These are phyloP conservation scores for Tephrocybe sp. DNA, from an alignment of 768 basidiomycete genomes.

Conservation along the genomic window DNA sequence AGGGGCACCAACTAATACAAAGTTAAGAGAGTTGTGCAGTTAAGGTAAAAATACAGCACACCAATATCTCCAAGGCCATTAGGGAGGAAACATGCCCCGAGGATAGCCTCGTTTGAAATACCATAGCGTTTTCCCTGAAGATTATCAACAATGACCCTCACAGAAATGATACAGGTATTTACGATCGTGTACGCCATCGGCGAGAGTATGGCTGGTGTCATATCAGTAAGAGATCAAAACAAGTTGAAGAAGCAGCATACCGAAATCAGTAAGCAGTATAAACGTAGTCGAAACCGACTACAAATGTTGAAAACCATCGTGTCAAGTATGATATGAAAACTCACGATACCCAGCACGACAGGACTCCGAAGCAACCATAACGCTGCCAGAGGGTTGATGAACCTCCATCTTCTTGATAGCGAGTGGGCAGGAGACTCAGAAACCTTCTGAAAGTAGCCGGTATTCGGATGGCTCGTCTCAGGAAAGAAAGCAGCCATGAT, in stretches of 20 bases:
- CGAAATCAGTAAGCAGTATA: constrained; percentile 26
- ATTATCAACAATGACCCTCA: not conserved
- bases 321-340: constrained; percentile 14
- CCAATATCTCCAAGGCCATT: constrained; percentile 39
- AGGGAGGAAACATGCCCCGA: constrained; percentile 43
- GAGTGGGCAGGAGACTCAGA: not conserved
- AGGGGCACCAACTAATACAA: not conserved
- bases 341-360: constrained; percentile 38
- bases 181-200: constrained; percentile 22
- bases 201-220: not conserved
- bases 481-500: constrained; percentile 37
- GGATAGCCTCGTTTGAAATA: constrained; percentile 26
- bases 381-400: constrained; percentile 43
- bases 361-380: constrained; percentile 40
- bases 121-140: constrained; percentile 39
- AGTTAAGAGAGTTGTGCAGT: not conserved
- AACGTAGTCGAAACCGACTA: constrained; percentile 13
- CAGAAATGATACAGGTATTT: too few relatives aligned
- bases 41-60: constrained; percentile 8
- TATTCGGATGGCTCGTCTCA: constrained; percentile 49
- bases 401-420: constrained; percentile 17
- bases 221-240: not conserved
- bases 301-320: not conserved
- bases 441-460: constrained; percentile 38
- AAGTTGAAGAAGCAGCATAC: constrained; percentile 11